Conservation (phyloP, 2,329 filamentous ascomycete genomes). For the Xylariaceae sp. region DNA sequence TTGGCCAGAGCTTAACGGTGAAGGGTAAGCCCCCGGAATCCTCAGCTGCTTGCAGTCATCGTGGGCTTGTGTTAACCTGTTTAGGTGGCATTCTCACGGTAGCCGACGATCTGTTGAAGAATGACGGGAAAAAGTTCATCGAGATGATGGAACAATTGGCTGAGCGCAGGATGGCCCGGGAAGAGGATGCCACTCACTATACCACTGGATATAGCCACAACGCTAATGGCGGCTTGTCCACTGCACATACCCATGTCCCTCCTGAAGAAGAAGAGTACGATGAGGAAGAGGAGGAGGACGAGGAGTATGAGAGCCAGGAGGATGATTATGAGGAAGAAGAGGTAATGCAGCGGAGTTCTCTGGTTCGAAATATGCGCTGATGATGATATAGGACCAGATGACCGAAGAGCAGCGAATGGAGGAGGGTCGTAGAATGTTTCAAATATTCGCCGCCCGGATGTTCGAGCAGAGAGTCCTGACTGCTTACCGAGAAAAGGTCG, state of each 20-base stretch:
- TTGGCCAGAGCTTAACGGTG: constrained; percentile 94
- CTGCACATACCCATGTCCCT: constrained; percentile 65
- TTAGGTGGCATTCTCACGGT: constrained; percentile 96
- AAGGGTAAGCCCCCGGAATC: constrained; percentile 53
- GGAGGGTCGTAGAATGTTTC: constrained; percentile 96
- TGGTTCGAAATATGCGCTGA: constrained; percentile 18
- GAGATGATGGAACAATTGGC: constrained; percentile 99
- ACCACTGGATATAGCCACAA: constrained; percentile 52
- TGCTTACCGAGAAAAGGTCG: constrained; percentile 97
- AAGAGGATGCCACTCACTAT: constrained; percentile 75
- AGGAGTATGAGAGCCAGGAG: constrained; percentile 57
- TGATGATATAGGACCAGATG: constrained; percentile 74
- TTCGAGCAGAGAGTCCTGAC: constrained; percentile 95
- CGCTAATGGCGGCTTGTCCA: constrained; percentile 54
- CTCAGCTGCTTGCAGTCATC: constrained; percentile 17
- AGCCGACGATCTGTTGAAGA: constrained; percentile 95
- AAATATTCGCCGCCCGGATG: constrained; percentile 98
- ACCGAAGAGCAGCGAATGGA: constrained; percentile 99
- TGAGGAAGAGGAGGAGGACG: constrained; percentile 57
- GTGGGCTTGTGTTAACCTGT: constrained; percentile 32
- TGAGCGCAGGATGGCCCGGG: constrained; percentile 92
- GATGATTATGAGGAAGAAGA: constrained; percentile 77
- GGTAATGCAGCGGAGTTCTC: constrained; percentile 35
- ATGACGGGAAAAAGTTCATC: constrained; percentile 98
- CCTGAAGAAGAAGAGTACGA: constrained; percentile 72